These are phyloP conservation scores for Picocystis salinarum DNA, from an alignment of 139 green algal genomes.

Conservation along the genomic window DNA sequence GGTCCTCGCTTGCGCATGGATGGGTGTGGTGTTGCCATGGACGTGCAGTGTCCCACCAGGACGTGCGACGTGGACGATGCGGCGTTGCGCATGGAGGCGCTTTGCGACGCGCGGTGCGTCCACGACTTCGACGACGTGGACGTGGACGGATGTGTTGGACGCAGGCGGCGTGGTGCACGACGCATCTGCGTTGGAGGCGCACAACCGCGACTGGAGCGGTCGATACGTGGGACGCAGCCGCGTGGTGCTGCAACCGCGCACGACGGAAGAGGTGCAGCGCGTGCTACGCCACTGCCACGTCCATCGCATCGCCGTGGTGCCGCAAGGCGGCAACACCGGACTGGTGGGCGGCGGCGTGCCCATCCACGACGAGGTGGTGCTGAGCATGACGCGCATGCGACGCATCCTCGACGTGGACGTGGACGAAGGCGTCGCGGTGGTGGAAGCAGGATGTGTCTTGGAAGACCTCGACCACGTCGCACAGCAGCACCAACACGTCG, in stretches of 20 bases:
- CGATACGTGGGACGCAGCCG: conserved; percentile 51
- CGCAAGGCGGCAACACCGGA: conserved; percentile 89
- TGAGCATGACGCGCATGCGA: conserved; percentile 48
- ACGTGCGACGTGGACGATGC: too few relatives aligned
- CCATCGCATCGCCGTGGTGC: conserved; percentile 63
- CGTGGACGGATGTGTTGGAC: conserved; percentile 32
- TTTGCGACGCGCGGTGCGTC: too few relatives aligned
- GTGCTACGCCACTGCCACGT: conserved; percentile 40
- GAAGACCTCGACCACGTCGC: conserved; percentile 49
- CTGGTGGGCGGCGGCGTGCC: conserved; percentile 78
- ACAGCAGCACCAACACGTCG: conserved; percentile 31
- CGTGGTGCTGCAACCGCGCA: conserved; percentile 34
- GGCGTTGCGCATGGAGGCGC: too few relatives aligned
- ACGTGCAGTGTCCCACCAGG: too few relatives aligned
- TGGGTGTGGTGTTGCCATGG: too few relatives aligned
- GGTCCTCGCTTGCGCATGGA: too few relatives aligned
- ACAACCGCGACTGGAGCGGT: conserved; percentile 78
- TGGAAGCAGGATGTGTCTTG: conserved; percentile 8
- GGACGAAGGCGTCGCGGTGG: not conserved
- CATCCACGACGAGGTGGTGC: conserved; percentile 72
- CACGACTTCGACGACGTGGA: too few relatives aligned
- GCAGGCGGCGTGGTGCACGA: conserved; percentile 37
- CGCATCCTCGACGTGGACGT: conserved; percentile 37
- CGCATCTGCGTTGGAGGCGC: conserved; percentile 25
- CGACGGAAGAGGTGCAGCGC: conserved; percentile 12